Evolutionary conservation across 164 flowering plant species (phyloP).

Genomic region (Tetrastigma voinierianum): DNA sequence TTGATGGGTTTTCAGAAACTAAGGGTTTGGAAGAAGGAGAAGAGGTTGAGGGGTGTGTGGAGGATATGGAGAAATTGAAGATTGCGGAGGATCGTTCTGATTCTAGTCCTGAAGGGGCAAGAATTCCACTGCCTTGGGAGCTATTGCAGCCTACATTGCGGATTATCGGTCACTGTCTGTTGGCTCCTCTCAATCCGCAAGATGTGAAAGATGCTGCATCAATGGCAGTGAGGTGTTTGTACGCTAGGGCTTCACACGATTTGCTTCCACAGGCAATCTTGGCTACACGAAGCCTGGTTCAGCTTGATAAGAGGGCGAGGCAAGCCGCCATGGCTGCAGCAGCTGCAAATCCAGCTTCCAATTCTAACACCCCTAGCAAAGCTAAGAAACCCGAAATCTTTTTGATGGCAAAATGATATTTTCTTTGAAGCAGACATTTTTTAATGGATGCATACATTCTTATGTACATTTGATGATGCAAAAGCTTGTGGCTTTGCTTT

Average conservation of each 20-base stretch:
- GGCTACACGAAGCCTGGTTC: conserved; percentile 81
- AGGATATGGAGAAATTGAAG: conserved; percentile 33
- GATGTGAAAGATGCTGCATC: conserved; percentile 82
- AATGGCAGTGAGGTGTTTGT: conserved; percentile 68
- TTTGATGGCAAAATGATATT: conserved; percentile 70
- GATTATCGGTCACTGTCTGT: conserved; percentile 82
- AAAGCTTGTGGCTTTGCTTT: no score
- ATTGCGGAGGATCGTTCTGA: conserved; percentile 26
- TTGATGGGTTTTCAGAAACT: no score
- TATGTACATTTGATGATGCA: no score
- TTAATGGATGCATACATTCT: no score
- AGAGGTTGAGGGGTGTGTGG: conserved; percentile 16
- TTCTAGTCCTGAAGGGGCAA: conserved; percentile 34
- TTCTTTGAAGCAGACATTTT: no score
- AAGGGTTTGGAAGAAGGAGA: no score
- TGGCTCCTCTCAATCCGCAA: conserved; percentile 70
- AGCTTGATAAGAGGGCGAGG: conserved; percentile 70
- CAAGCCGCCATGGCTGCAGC: conserved; percentile 29
- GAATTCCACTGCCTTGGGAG: conserved; percentile 96
- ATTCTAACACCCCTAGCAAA: conserved; percentile 75
- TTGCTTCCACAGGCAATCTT: conserved; percentile 81
- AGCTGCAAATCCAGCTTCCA: conserved; percentile 36
- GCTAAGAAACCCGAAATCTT: conserved; percentile 87
- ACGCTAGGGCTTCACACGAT: conserved; percentile 91
- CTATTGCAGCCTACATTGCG: conserved; percentile 75